phyloP scores from a whole-genome alignment of 345 rosid species.

The Draba incana region DNA sequence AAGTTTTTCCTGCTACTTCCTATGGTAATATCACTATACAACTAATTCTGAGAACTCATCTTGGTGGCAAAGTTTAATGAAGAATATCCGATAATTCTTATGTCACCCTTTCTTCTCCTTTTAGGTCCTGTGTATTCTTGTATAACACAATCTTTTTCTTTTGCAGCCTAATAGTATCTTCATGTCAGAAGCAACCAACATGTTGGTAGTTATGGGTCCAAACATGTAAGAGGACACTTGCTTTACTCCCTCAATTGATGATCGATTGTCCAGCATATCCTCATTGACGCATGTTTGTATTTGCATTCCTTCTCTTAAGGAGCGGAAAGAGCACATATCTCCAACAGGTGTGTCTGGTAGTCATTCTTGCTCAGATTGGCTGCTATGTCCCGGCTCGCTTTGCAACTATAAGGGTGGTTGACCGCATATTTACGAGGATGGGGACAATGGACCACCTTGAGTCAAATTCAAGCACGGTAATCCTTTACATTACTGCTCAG shows the following conservation, averaged over 20 bases:
- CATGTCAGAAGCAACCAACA: slow-evolving; percentile 90
- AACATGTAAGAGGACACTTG: slow-evolving; percentile 69
- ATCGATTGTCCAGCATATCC: slow-evolving; percentile 14
- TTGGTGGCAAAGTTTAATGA: slow-evolving; percentile 20
- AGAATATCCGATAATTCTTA: neutral
- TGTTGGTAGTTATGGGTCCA: slow-evolving; percentile 90
- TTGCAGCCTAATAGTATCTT: slow-evolving; percentile 91
- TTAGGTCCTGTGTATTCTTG: slow-evolving; percentile 1
- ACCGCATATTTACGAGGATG: slow-evolving; percentile 96
- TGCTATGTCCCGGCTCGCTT: slow-evolving; percentile 94
- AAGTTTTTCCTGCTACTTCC: slow-evolving; percentile 37
- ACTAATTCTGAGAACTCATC: slow-evolving; percentile 19
- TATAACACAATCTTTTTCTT: too few species aligned
- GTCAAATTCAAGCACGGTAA: slow-evolving; percentile 95
- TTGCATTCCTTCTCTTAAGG: slow-evolving; percentile 52
- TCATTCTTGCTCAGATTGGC: slow-evolving; percentile 96
- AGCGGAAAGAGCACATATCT: slow-evolving; percentile 99
- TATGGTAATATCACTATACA: slow-evolving; percentile 19
- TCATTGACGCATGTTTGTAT: slow-evolving; percentile 28
- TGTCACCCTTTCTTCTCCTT: slow-evolving; percentile 6
- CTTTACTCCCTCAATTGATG: slow-evolving; percentile 12
- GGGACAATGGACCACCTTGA: slow-evolving; percentile 86
- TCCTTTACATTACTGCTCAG: slow-evolving; percentile 21
- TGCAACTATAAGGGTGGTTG: slow-evolving; percentile 77
- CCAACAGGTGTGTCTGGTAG: slow-evolving; percentile 89